Conservation (phyloP, 2,329 filamentous ascomycete genomes). For the Diaporthe capsici region DNA sequence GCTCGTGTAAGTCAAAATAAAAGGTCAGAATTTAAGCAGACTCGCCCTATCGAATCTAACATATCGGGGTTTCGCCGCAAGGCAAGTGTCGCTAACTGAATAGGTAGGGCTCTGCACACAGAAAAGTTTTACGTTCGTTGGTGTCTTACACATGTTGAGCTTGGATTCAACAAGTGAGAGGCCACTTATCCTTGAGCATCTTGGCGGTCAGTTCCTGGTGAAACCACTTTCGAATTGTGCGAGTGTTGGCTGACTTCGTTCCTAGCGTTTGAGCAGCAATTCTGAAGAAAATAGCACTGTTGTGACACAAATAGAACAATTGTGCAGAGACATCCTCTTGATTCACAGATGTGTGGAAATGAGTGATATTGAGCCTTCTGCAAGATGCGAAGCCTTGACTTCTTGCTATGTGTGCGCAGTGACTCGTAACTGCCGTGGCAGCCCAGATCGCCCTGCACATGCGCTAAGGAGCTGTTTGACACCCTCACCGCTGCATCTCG, state of each 20-base stretch:
- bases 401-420: neutral
- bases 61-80: neutral
- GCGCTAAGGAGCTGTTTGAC: slow-evolving; percentile 12
- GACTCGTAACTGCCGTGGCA: neutral
- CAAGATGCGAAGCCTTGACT: neutral
- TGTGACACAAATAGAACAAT: neutral
- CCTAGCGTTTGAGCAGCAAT: neutral
- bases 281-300: neutral
- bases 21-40: neutral
- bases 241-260: neutral
- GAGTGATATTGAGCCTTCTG: neutral
- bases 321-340: neutral
- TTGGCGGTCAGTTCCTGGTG: neutral
- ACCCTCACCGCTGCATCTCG: slow-evolving; percentile 7
- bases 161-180: neutral
- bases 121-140: neutral
- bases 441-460: neutral
- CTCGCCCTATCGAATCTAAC: no score
- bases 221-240: neutral
- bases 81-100: neutral
- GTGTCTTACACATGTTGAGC: no score
- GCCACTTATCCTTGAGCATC: neutral
- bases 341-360: neutral
- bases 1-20: neutral
- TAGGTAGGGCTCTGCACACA: neutral